A percentile compares a stretch with the other conserved stretches of the same genome.
Evolutionary conservation across 2,329 filamentous ascomycete species (phyloP).

Genomic region (Blastomyces silverae): DNA sequence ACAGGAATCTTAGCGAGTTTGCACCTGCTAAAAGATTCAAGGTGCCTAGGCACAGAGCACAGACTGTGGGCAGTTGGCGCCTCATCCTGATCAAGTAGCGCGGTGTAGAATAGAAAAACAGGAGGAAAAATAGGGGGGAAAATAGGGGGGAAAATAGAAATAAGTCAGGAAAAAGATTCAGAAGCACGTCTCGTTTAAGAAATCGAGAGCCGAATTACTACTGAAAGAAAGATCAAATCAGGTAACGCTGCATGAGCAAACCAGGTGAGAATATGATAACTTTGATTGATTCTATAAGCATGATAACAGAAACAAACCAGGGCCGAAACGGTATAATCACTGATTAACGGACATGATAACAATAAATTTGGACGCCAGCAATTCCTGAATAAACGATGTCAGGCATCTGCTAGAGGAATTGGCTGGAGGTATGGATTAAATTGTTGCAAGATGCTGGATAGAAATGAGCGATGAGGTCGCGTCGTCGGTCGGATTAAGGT

Average conservation of each 20-base stretch:
- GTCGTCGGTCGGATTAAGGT: background rate
- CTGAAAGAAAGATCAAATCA: background rate
- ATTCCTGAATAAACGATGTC: background rate
- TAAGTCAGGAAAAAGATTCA: background rate
- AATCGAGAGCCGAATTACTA: background rate
- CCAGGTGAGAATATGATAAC: background rate
- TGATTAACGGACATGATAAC: background rate
- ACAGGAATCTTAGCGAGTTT: slow-evolving; percentile 15
- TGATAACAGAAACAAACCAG: background rate
- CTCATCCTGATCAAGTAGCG: background rate
- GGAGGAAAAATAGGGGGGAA: too few species aligned
- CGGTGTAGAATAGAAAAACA: background rate
- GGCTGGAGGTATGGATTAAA: too few species aligned
- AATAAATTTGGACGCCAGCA: background rate
- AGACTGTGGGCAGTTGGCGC: background rate
- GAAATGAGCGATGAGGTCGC: background rate
- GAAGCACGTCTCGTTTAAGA: background rate
- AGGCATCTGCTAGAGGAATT: background rate
- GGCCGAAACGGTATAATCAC: background rate
- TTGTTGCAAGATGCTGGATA: background rate
- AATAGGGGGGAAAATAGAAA: too few species aligned
- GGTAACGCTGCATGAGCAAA: background rate
- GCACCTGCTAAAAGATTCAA: background rate
- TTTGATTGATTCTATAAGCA: too few species aligned
- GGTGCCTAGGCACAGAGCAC: background rate